A percentile compares a stretch with the other conserved stretches of the same genome.
Conservation (phyloP, 1,139 yeast species). For the Sugiyamaella xylanicola region DNA sequence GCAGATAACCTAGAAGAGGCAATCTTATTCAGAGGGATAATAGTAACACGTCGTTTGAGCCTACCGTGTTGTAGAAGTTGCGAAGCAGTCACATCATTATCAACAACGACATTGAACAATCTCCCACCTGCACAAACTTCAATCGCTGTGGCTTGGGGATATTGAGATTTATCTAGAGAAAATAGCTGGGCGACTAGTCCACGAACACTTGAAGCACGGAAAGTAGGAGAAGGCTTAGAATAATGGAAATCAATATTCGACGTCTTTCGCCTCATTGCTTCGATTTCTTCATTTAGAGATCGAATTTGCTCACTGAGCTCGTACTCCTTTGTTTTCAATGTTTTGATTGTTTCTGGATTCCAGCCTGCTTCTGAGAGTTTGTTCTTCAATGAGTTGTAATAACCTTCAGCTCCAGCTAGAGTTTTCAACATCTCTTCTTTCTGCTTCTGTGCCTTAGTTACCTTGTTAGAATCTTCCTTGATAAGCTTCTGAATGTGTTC, state of each 20-base stretch:
- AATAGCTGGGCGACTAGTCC: slow-evolving; percentile 93
- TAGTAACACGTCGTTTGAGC: slow-evolving; percentile 80
- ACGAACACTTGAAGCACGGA: slow-evolving; percentile 62
- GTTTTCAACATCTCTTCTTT: slow-evolving; percentile 49
- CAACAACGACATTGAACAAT: slow-evolving; percentile 88
- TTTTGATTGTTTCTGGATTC: slow-evolving; percentile 52
- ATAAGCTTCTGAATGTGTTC: slow-evolving; percentile 60
- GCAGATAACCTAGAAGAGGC: slow-evolving; percentile 49
- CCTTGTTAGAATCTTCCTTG: slow-evolving; percentile 53
- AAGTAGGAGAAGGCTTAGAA: slow-evolving; percentile 61
- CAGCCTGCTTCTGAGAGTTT: slow-evolving; percentile 61
- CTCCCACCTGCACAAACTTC: slow-evolving; percentile 96
- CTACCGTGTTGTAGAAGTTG: slow-evolving; percentile 77
- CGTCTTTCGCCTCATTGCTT: slow-evolving; percentile 61
- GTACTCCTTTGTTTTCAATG: slow-evolving; percentile 48
- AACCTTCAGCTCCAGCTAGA: slow-evolving; percentile 49
- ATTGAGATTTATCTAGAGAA: slow-evolving; percentile 57
- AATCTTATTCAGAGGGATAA: slow-evolving; percentile 89
- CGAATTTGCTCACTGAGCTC: slow-evolving; percentile 44
- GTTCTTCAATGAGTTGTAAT: slow-evolving; percentile 47
- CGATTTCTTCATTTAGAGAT: slow-evolving; percentile 53
- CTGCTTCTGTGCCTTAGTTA: slow-evolving; percentile 55
- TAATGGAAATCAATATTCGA: slow-evolving; percentile 79
- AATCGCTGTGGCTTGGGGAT: slow-evolving; percentile 73
- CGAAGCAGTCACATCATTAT: slow-evolving; percentile 80